phyloP scores from a whole-genome alignment of 169 alveolate genomes.

The Cystoisospora suis region DNA sequence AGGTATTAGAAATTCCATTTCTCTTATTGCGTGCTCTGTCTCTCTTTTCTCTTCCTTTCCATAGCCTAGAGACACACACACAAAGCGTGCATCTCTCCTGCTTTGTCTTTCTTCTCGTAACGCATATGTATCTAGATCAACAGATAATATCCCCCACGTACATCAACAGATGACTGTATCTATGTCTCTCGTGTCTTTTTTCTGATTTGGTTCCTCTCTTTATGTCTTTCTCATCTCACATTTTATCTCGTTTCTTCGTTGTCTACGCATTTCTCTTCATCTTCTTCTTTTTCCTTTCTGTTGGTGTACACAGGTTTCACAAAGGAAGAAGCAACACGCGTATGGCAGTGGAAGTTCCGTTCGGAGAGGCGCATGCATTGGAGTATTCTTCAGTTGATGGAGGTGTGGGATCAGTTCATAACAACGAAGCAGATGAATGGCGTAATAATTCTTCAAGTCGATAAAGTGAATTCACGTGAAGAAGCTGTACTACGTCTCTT shows the following conservation, averaged over 20 bases:
- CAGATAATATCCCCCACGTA: no score
- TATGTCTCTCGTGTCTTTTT: no score
- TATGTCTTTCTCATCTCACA: not conserved
- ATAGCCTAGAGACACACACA: no score
- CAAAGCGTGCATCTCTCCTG: no score
- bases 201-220: not conserved
- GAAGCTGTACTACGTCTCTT: not conserved
- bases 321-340: constrained; percentile 21
- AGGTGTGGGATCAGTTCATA: constrained; percentile 35
- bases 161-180: no score
- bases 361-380: constrained; percentile 47
- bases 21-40: no score
- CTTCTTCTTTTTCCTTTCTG: no score
- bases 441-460: constrained; percentile 45
- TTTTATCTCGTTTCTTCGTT: not conserved
- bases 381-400: constrained; percentile 54
- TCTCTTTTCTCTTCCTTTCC: no score
- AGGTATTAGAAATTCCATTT: no score
- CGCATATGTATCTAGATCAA: no score
- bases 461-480: constrained; percentile 22
- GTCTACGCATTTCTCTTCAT: no score
- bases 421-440: constrained; percentile 64
- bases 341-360: constrained; percentile 53
- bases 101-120: no score
- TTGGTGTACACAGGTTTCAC: not conserved